phyloP scores from a whole-genome alignment of 306 rosid species.

The Casuarina glauca region DNA sequence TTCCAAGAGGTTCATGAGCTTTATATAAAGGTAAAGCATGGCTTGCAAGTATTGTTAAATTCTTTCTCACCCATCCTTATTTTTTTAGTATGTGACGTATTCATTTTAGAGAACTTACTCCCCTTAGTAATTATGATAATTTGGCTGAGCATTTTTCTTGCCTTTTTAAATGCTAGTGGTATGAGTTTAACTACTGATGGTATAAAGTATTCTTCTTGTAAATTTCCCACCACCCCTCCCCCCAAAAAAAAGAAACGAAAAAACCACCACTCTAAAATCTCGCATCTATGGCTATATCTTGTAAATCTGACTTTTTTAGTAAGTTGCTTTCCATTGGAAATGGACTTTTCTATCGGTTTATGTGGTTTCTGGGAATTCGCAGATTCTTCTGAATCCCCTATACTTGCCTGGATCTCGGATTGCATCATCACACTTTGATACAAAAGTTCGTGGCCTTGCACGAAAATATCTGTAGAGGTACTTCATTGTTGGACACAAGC shows the following conservation, averaged over 20 bases:
- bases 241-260: neutral
- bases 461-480: slow-evolving; percentile 67
- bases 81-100: neutral
- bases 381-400: slow-evolving; percentile 87
- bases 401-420: slow-evolving; percentile 95
- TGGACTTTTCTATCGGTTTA: slow-evolving; percentile 4
- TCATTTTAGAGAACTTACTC: neutral
- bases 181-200: neutral
- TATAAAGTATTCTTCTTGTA: too few species aligned
- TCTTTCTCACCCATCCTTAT: slow-evolving; percentile 3
- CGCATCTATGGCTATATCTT: neutral
- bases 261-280: neutral
- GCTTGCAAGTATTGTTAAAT: slow-evolving; percentile 1
- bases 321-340: neutral
- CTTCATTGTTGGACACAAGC: slow-evolving; percentile 1
- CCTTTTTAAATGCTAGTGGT: too few species aligned
- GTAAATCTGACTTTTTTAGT: neutral
- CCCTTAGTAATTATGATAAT: neutral
- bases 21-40: slow-evolving; percentile 70
- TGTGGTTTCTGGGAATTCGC: slow-evolving; percentile 42
- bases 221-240: neutral
- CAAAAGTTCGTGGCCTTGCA: slow-evolving; percentile 94
- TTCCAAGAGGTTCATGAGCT: slow-evolving; percentile 98
- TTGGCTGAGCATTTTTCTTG: neutral
- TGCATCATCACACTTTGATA: slow-evolving; percentile 88